Evolutionary conservation across 2,329 filamentous ascomycete species (phyloP), one percentile per base, ranked within the genome.

Genomic region (Phaeosphaeriaceae sp.): DNA sequence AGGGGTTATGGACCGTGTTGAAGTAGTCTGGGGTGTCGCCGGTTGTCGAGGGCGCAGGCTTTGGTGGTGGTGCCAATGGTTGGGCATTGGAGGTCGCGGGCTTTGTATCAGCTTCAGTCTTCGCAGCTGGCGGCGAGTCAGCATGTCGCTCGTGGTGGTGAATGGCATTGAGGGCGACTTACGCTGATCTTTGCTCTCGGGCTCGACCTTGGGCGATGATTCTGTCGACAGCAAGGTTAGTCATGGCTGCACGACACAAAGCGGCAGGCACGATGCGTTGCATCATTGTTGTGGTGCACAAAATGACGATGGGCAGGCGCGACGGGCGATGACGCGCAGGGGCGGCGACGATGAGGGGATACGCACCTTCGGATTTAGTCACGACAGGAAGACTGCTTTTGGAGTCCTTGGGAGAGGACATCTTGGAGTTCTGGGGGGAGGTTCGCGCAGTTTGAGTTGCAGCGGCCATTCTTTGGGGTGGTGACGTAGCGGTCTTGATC

Each of bases 51-150:
- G 77, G 73, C 51, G 73, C 70, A 42, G 82, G 82, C 63, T 80
- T 81, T 30, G 83, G 83, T 59, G 83, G 83, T 68, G 83, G 81
- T 76, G 83, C 74, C 78, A 88, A 78, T 78, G 82, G 81, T 64
- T 79, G 80, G 47, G 71, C 74, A 68, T 77, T 78, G 75, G 81
- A 77, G 64, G 78, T 75, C 32, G 70, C 60, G 23, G 78, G 65
- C 66, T 78, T 75, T 49, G 67, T 23, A 53, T 75, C 72, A 28
- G 64, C 66, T 55, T 72, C 70, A 47, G 67, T 61, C 46, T 60
- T 61, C 6, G 69, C 61, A 49, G 69, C 63, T 68, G 62, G 22
- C 55, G 15, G 47, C 32, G 9, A 40, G 58, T 72, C 60, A 71
- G 68, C 64, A 67, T 63, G 40, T 32, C 56, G 58, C 13, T 56